A percentile compares a stretch with the other conserved stretches of the same genome.
Evolutionary conservation across 1,284 basidiomycete genomes (phyloP).

Genomic region (Microbotryum silenes-acaulis): DNA sequence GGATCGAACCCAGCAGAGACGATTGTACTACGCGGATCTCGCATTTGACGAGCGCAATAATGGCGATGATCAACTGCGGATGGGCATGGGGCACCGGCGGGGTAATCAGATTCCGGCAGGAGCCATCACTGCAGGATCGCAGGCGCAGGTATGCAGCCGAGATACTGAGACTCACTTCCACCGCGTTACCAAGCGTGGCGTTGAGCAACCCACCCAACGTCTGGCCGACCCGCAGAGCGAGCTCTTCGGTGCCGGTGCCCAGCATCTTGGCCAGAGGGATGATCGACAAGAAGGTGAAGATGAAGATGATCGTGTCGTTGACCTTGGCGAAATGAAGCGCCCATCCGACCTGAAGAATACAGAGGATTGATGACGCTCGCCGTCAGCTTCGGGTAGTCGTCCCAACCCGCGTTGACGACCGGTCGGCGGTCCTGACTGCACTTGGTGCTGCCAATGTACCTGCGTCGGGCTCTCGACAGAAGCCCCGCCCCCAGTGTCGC

Average conservation of each 20-base stretch:
- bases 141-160: too few species aligned
- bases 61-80: conserved; percentile 49
- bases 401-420: too few species aligned
- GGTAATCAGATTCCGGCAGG: conserved; percentile 34
- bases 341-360: conserved; percentile 37
- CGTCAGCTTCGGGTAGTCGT: background rate
- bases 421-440: too few species aligned
- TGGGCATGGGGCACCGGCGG: too few species aligned
- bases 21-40: conserved; percentile 40
- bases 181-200: conserved; percentile 24
- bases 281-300: conserved; percentile 39
- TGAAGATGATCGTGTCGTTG: conserved; percentile 37
- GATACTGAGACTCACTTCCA: conserved; percentile 45
- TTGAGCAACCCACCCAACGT: conserved; percentile 53
- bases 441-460: too few species aligned
- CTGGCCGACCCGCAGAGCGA: conserved; percentile 64
- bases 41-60: conserved; percentile 43
- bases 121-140: too few species aligned
- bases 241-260: conserved; percentile 78
- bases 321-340: conserved; percentile 42
- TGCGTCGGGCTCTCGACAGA: too few species aligned
- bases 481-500: too few species aligned
- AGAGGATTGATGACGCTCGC: background rate
- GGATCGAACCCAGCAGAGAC: conserved; percentile 61
- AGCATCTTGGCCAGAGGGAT: conserved; percentile 60